A percentile compares a stretch with the other conserved stretches of the same genome.
phyloP scores from a whole-genome alignment of 164 flowering plant genomes.

The Santalum album region DNA sequence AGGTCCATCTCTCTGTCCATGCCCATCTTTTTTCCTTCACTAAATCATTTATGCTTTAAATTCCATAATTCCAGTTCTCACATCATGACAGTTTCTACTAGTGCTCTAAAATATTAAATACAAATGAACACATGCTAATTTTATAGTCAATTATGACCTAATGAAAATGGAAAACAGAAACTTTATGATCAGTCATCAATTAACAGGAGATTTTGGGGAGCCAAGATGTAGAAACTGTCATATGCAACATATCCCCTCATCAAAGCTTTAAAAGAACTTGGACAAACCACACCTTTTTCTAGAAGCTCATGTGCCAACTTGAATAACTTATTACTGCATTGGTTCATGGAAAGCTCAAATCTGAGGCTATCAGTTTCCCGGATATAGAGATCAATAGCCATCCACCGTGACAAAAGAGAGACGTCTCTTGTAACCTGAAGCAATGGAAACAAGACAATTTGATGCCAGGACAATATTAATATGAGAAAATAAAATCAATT shows the following conservation, averaged over 20 bases:
- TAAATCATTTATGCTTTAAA: too few species aligned
- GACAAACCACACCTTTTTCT: conserved; percentile 46
- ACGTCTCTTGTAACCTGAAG: conserved; percentile 87
- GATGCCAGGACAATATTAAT: not conserved
- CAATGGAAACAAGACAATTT: conserved; percentile 1
- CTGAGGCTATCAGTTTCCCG: conserved; percentile 82
- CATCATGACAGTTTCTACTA: too few species aligned
- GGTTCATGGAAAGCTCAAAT: conserved; percentile 88
- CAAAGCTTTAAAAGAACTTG: not conserved
- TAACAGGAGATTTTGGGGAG: too few species aligned
- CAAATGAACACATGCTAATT: too few species aligned
- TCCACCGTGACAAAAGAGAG: conserved; percentile 88
- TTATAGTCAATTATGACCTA: too few species aligned
- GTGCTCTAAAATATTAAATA: too few species aligned
- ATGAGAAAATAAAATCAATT: not conserved
- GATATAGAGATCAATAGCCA: conserved; percentile 85
- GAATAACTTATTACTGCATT: conserved; percentile 51
- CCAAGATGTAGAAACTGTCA: too few species aligned
- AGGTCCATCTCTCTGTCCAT: too few species aligned
- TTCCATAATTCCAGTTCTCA: too few species aligned
- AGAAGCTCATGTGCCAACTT: conserved; percentile 63
- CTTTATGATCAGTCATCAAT: too few species aligned
- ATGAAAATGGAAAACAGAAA: too few species aligned
- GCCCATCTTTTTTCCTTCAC: too few species aligned
- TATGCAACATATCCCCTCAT: not conserved